These are phyloP conservation scores for Dryas alaskensis DNA, from an alignment of 306 rosid species.

Conservation along the genomic window DNA sequence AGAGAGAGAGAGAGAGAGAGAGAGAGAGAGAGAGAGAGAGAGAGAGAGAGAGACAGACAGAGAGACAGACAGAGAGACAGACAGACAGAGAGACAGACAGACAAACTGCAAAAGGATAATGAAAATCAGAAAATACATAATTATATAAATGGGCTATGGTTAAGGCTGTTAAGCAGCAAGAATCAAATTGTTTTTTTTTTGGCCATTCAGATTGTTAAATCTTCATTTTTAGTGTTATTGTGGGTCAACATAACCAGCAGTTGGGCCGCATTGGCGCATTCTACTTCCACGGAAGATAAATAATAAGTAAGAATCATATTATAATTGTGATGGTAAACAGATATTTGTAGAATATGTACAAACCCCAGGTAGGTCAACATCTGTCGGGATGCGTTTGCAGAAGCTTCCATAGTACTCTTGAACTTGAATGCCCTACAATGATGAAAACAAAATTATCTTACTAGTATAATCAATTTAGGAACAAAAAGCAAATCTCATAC, in stretches of 20 bases:
- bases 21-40: not conserved
- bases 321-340: slow-evolving; percentile 1
- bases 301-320: not conserved
- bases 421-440: slow-evolving; percentile 86
- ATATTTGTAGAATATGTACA: slow-evolving; percentile 40
- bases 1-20: not conserved
- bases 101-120: not conserved
- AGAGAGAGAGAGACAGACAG: too few relatives aligned
- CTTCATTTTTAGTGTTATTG: not conserved
- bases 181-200: not conserved
- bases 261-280: not conserved
- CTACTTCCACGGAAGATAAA: slow-evolving; percentile 5
- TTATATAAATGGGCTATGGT: not conserved
- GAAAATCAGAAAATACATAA: slow-evolving; percentile 5
- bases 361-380: slow-evolving; percentile 95
- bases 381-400: slow-evolving; percentile 93
- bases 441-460: slow-evolving; percentile 21
- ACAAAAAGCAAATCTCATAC: not conserved
- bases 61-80: not conserved
- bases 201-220: slow-evolving; percentile 10
- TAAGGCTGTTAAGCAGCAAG: not conserved
- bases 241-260: not conserved
- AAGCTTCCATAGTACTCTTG: slow-evolving; percentile 90
- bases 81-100: too few relatives aligned
- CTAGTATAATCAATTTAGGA: not conserved